Evolutionary conservation across 768 basidiomycete genomes (phyloP), one percentile per base, ranked within the genome.

Genomic region (Termitomyces sp.): DNA sequence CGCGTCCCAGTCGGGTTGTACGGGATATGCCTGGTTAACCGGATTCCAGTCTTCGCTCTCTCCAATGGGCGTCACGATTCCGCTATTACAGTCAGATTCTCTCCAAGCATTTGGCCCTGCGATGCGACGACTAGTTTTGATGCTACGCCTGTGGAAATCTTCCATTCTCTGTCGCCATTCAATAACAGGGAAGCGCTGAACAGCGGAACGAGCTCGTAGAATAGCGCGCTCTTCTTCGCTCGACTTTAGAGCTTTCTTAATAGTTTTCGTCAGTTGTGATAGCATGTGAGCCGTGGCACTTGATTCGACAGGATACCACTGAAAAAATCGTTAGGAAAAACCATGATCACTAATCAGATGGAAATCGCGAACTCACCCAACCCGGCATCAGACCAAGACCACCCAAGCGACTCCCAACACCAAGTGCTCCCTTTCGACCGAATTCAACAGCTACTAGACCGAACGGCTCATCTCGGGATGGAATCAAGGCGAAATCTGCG

Each of bases 271-370:
- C 60, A 96, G 75, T 70, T 97, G 95, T 13, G 95, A 96, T 68
- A 95, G 76, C 93, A 97, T 92, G 75, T 97, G 95, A 39, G 86
- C 88, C 6, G 93, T 95, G 30, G 95, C 88, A 62, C 79, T 93
- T 0, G 93, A 96, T 75, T 96, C 94, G 42, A 97, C 95, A 51
- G 95, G 95, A 81, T 94, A 96, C 95, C 95, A 97, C 93, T 94
- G 63, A 7, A 11, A 20, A 20, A n/a, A 57, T 33, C 36, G 57
- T 36, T 36, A 4, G 8, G 36, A 8, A 11, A n/a, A 18, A 61
- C 57, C 7, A 60, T 20, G 6, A 55, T 16, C 45, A 55, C 53
- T 50, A 15, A 24, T 46, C 16, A 63, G 11, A 41, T 39, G 11
- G 16, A 15, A 15, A 37, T 24, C 55, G 16, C 45, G 4, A 60